Conservation (phyloP, 805 yeast genomes). For the Candida maris region DNA sequence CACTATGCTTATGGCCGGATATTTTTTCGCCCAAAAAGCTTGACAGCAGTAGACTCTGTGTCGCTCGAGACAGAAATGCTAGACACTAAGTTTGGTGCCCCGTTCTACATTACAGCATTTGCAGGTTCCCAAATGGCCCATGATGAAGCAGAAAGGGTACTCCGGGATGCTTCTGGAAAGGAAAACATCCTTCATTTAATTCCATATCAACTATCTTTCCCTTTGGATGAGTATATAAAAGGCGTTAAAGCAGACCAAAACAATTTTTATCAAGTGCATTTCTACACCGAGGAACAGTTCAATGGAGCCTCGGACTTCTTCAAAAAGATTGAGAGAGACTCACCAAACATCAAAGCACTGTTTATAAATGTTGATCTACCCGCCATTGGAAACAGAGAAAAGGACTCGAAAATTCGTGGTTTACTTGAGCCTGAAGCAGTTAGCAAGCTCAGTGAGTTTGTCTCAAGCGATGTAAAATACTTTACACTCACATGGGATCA, state of each 20-base stretch:
- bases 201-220: constrained; percentile 80
- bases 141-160: constrained; percentile 79
- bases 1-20: constrained; percentile 83
- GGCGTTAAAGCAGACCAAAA: constrained; percentile 59
- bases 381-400: constrained; percentile 80
- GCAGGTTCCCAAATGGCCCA: constrained; percentile 87
- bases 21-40: constrained; percentile 77
- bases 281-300: constrained; percentile 59
- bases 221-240: constrained; percentile 72
- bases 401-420: constrained; percentile 70
- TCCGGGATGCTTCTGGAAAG: constrained; percentile 68
- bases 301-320: constrained; percentile 38
- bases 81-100: constrained; percentile 61
- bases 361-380: constrained; percentile 89
- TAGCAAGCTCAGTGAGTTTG: constrained; percentile 12
- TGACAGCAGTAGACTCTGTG: constrained; percentile 68
- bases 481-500: constrained; percentile 52
- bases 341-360: constrained; percentile 61
- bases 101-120: constrained; percentile 86
- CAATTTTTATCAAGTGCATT: constrained; percentile 84
- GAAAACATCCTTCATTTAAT: constrained; percentile 79
- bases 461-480: constrained; percentile 8
- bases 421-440: constrained; percentile 39
- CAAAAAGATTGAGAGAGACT: constrained; percentile 29
- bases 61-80: constrained; percentile 65